Base-by-base conservation (phyloP, 2,329 filamentous ascomycete species). In the Penicillium rolfsii region DNA sequence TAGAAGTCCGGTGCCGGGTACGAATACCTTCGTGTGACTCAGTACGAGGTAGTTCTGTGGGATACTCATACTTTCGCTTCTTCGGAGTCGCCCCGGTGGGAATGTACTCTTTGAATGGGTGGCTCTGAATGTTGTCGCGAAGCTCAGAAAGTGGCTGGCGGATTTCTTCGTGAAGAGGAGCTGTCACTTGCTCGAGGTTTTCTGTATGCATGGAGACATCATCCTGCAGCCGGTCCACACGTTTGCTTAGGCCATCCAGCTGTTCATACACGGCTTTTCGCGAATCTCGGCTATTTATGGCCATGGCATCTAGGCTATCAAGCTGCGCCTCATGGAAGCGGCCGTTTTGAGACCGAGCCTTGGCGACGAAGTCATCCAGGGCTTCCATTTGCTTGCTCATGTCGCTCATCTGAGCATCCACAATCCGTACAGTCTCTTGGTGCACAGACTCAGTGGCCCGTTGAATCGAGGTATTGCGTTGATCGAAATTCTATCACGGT, bases 361-460 rank as follows among this genome's bases (percentile, higher is more conserved):
- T 88, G 35, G 89, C 85, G 41, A 98, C 92, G 69, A 97, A 97
- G 66, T 94, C 91, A 70, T 98, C 94, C 7, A 99, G 84, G 1
- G 91, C 91, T 59, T 88, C 86, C 85, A 99, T 93, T 76, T 98
- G 92, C n/a, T 83, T 85, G 62, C 91, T 89, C 72, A 99, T 89
- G 67, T 96, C 91, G 58, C 86, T 84, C 79, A 96, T 91, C 78
- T 99, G 95, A 59, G 90, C 89, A 71, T 94, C 91, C 12, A 98
- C 93, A 60, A 96, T 94, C 6, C 89, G 89, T 33, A 97, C 87
- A 0, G 94, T 97, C 77, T 96, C 91, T 36, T 90, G 89, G 67
- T 99, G 93, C 1, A 98, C 93, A 2, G 91, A 91, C 68, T 91
- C 90, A 0, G 94, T 93, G 0, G 91, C 91, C 7, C 85, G 84